These are phyloP conservation scores for Epichloe festucae DNA, from an alignment of 2,329 filamentous ascomycete genomes.

Conservation along the genomic window DNA sequence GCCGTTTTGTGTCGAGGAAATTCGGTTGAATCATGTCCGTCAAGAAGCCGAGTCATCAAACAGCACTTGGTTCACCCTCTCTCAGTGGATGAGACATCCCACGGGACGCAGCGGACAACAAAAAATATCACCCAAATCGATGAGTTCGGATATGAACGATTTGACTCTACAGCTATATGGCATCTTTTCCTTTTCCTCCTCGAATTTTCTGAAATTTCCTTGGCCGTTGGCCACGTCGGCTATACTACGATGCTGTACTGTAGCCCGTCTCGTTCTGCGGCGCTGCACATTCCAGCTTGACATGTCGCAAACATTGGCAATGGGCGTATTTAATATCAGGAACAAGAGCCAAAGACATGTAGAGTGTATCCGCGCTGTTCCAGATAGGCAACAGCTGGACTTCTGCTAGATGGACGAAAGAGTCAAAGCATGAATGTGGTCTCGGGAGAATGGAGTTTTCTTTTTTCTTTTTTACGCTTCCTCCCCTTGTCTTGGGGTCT, in stretches of 20 bases:
- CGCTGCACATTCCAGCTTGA: not conserved
- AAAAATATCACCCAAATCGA: too few species aligned
- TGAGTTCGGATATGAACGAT: too few species aligned
- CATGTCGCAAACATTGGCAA: not conserved
- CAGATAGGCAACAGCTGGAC: not conserved
- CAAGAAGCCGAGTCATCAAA: too few species aligned
- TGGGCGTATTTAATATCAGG: not conserved
- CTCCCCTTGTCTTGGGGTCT: not conserved
- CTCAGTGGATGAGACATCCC: too few species aligned
- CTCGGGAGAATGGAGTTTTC: conserved; percentile 1
- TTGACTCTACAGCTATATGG: too few species aligned
- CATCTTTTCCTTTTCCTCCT: too few species aligned
- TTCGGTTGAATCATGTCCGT: too few species aligned
- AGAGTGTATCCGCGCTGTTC: not conserved
- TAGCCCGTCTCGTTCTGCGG: not conserved
- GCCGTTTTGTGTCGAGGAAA: not conserved
- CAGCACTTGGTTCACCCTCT: too few species aligned
- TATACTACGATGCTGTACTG: not conserved
- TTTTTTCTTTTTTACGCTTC: not conserved
- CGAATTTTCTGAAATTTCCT: too few species aligned
- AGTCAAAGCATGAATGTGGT: not conserved
- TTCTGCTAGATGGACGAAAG: not conserved
- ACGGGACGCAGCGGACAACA: too few species aligned
- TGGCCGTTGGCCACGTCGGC: not conserved
- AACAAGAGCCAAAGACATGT: not conserved